A percentile compares a stretch with the other conserved stretches of the same genome.
These are phyloP conservation scores for Apiospora arundinis DNA, from an alignment of 2,329 filamentous ascomycete species.

Conservation along the genomic window DNA sequence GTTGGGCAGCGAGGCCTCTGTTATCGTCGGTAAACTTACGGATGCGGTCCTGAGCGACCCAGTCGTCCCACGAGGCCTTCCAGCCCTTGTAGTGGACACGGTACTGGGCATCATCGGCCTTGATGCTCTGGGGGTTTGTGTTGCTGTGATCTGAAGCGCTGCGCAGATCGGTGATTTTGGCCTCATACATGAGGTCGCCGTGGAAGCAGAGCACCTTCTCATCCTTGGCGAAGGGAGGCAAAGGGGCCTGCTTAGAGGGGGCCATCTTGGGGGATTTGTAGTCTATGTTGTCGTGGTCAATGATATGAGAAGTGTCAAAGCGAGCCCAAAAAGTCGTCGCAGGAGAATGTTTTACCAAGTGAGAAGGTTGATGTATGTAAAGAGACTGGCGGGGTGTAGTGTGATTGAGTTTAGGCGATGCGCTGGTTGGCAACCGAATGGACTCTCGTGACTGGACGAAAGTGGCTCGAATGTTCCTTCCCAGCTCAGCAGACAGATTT, in stretches of 20 bases:
- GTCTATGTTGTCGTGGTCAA: slow-evolving; percentile 23
- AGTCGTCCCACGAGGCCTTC: slow-evolving; percentile 99
- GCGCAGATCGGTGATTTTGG: slow-evolving; percentile 85
- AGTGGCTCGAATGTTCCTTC: background rate
- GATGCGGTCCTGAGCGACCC: slow-evolving; percentile 92
- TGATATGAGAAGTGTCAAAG: background rate
- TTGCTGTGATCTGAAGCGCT: slow-evolving; percentile 47
- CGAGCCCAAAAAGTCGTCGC: background rate
- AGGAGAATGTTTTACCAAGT: background rate
- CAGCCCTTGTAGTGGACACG: slow-evolving; percentile 98
- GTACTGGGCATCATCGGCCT: slow-evolving; percentile 78
- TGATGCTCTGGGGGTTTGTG: slow-evolving; percentile 65
- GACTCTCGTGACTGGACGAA: background rate
- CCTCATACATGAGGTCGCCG: slow-evolving; percentile 95
- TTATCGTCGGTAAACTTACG: slow-evolving; percentile 96
- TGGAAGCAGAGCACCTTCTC: slow-evolving; percentile 98
- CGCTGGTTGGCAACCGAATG: background rate
- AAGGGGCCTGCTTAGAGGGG: slow-evolving; percentile 48
- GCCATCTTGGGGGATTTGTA: slow-evolving; percentile 39
- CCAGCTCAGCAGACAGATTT: background rate
- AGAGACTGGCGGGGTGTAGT: background rate
- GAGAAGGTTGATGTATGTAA: background rate
- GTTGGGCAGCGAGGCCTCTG: slow-evolving; percentile 80
- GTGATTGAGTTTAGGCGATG: background rate
- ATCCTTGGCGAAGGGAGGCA: slow-evolving; percentile 70